These are phyloP conservation scores for Bullera alba DNA, from an alignment of 768 basidiomycete species.

Conservation along the genomic window DNA sequence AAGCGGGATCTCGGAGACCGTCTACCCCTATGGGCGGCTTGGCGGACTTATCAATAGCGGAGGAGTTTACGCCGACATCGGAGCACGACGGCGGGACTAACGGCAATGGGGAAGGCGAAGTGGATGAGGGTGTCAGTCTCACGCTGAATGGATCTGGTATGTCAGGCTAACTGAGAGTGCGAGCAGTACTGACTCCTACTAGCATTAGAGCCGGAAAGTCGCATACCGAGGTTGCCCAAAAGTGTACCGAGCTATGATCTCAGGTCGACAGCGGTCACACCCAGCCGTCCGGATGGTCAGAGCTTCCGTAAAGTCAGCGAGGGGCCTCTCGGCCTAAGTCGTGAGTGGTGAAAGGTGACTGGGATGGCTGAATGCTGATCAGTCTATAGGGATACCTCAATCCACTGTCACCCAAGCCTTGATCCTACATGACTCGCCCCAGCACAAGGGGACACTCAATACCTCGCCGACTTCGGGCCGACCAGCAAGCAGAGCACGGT, in stretches of 20 bases:
- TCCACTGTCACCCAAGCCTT: constrained; percentile 27
- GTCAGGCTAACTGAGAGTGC: neutral
- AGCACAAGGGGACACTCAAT: neutral
- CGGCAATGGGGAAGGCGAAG: too few species aligned
- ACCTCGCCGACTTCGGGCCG: constrained; percentile 2
- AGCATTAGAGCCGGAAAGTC: neutral
- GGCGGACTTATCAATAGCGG: neutral
- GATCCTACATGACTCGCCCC: constrained; percentile 17
- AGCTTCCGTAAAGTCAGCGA: neutral
- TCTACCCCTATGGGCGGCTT: neutral
- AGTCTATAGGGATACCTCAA: constrained; percentile 30
- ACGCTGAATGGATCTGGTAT: neutral
- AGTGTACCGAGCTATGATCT: constrained; percentile 31
- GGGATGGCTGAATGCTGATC: neutral
- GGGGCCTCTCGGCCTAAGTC: constrained; percentile 25
- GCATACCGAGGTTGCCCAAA: constrained; percentile 15
- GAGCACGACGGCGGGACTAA: too few species aligned
- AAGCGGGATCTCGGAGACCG: neutral
- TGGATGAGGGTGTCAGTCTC: neutral
- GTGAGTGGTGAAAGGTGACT: constrained; percentile 17
- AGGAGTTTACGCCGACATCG: neutral
- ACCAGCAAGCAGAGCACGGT: neutral
- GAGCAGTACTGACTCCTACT: neutral
- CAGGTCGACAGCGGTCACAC: constrained; percentile 20
- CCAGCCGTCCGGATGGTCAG: neutral